phyloP scores from a whole-genome alignment of 2,329 filamentous ascomycete species.

The Fusarium cyanostomum region DNA sequence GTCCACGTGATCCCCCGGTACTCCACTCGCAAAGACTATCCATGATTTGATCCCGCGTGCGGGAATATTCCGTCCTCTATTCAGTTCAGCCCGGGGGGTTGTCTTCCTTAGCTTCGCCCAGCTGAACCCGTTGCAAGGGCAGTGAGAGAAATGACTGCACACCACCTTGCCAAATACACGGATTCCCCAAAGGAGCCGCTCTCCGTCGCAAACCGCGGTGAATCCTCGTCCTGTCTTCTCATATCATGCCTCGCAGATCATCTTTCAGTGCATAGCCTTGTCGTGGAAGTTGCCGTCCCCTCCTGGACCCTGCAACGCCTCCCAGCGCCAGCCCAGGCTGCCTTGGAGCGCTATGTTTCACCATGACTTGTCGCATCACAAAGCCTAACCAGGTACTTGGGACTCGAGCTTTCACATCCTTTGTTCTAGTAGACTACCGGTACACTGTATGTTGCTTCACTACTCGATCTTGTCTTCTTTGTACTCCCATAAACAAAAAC shows the following conservation, averaged over 20 bases:
- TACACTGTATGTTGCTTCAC: constrained; percentile 14
- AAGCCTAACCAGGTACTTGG: background rate
- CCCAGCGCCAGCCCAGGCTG: background rate
- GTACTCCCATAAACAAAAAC: constrained; percentile 11
- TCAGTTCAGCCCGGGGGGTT: too few relatives aligned
- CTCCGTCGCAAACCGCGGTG: background rate
- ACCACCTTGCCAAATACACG: constrained; percentile 22
- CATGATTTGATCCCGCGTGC: too few relatives aligned
- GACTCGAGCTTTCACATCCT: constrained; percentile 16
- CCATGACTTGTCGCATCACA: constrained; percentile 6
- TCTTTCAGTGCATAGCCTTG: background rate
- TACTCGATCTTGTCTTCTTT: constrained; percentile 6
- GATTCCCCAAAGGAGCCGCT: constrained; percentile 34
- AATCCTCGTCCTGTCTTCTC: background rate
- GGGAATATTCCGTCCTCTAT: too few relatives aligned
- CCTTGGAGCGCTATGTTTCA: constrained; percentile 17
- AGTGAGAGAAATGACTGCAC: constrained; percentile 15
- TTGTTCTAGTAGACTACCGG: constrained; percentile 4
- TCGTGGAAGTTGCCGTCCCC: background rate
- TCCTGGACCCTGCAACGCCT: constrained; percentile 15
- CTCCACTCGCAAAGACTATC: background rate
- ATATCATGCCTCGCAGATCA: constrained; percentile 10
- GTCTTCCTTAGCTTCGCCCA: constrained; percentile 1
- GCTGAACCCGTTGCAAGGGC: constrained; percentile 19
- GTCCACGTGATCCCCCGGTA: background rate